Conservation (phyloP, 495 filamentous ascomycete species). For the Penicillium bovifimosum region DNA sequence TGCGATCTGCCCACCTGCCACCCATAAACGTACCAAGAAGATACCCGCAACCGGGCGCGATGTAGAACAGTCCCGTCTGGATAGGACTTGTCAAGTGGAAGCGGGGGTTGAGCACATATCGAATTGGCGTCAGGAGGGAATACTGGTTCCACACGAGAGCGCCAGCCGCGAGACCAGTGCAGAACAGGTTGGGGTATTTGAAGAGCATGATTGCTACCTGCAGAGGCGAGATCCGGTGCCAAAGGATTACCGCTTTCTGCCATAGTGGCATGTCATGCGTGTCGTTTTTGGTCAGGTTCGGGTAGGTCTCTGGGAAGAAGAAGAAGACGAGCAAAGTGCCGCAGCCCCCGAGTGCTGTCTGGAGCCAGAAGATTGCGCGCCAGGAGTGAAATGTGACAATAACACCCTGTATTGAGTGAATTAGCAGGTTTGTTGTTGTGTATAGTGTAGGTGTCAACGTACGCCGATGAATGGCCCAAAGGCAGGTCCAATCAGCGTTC, state of each 20-base stretch:
- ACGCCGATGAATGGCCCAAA: slow-evolving; percentile 60
- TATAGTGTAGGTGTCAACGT: slow-evolving; percentile 2
- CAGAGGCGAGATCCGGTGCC: slow-evolving; percentile 56
- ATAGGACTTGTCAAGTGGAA: slow-evolving; percentile 63
- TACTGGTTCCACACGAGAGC: slow-evolving; percentile 72
- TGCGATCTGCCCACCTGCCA: slow-evolving; percentile 63
- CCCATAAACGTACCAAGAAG: slow-evolving; percentile 65
- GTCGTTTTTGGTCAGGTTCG: slow-evolving; percentile 52
- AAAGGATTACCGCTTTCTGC: slow-evolving; percentile 48
- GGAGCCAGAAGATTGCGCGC: slow-evolving; percentile 69
- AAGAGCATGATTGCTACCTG: slow-evolving; percentile 52
- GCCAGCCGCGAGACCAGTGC: slow-evolving; percentile 53
- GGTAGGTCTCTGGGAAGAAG: slow-evolving; percentile 65
- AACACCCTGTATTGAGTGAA: slow-evolving; percentile 40
- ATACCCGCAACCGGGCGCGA: slow-evolving; percentile 68
- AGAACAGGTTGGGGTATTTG: slow-evolving; percentile 61
- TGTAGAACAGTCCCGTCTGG: slow-evolving; percentile 64
- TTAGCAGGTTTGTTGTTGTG: neutral
- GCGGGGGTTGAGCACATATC: slow-evolving; percentile 67
- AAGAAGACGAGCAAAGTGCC: slow-evolving; percentile 56
- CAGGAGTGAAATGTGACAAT: slow-evolving; percentile 66
- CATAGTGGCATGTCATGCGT: slow-evolving; percentile 42
- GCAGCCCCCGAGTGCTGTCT: slow-evolving; percentile 55
- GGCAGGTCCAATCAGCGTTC: slow-evolving; percentile 65
- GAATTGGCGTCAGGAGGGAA: slow-evolving; percentile 64